phyloP scores from a whole-genome alignment of 192 early-diverging fungal genomes.

The Linnemannia hyalina region DNA sequence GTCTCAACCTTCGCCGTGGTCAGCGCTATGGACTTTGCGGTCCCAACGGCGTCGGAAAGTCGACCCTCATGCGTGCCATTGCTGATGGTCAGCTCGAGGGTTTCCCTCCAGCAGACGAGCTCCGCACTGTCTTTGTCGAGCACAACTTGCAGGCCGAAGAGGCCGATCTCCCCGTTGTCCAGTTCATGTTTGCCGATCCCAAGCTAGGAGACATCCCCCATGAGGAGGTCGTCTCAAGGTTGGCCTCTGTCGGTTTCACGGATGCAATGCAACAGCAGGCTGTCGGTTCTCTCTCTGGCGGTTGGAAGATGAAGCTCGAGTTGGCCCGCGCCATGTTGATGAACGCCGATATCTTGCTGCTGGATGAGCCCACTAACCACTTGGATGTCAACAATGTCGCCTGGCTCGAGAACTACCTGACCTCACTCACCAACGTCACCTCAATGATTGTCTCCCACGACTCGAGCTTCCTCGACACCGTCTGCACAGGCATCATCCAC shows the following conservation, averaged over 20 bases:
- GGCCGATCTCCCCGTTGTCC: conserved; percentile 73
- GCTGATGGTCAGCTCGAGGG: conserved; percentile 83
- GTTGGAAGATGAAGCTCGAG: conserved; percentile 92
- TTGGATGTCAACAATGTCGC: conserved; percentile 73
- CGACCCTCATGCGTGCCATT: conserved; percentile 86
- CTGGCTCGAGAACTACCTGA: conserved; percentile 77
- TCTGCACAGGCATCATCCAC: conserved; percentile 85
- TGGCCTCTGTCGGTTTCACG: conserved; percentile 75
- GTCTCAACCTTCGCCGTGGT: conserved; percentile 74
- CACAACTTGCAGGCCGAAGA: conserved; percentile 78
- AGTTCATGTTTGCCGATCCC: conserved; percentile 71
- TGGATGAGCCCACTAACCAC: conserved; percentile 89
- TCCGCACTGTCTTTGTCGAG: conserved; percentile 84
- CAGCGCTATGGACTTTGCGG: conserved; percentile 83
- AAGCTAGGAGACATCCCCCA: conserved; percentile 66
- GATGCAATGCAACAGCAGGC: conserved; percentile 65
- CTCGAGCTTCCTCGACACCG: conserved; percentile 81
- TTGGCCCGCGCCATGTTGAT: conserved; percentile 86
- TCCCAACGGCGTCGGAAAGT: conserved; percentile 85
- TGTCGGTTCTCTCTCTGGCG: conserved; percentile 82
- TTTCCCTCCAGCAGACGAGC: conserved; percentile 68
- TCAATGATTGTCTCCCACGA: conserved; percentile 90
- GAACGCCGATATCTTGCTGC: conserved; percentile 83
- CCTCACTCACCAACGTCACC: conserved; percentile 74
- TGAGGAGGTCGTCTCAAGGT: conserved; percentile 53